Conservation (phyloP, 495 filamentous ascomycete genomes). For the Aspergillus sclerotiicarbonarius region DNA sequence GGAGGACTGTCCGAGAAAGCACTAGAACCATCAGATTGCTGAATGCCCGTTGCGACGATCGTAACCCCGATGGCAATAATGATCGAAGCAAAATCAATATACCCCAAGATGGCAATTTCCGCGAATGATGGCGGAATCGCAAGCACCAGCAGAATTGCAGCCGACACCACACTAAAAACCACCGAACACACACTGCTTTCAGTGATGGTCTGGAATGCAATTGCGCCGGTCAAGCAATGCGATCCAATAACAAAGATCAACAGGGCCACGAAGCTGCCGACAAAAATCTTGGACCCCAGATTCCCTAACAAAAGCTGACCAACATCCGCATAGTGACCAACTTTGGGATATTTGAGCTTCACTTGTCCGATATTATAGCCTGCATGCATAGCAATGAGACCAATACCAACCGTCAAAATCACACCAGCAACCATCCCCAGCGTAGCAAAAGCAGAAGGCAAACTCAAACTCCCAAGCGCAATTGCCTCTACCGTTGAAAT, state of each 20-base stretch:
- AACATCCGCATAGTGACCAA: conserved; percentile 65
- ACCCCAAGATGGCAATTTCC: conserved; percentile 56
- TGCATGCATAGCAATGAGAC: conserved; percentile 67
- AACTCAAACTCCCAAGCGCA: conserved; percentile 57
- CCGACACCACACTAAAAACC: conserved; percentile 59
- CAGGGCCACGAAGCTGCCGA: conserved; percentile 60
- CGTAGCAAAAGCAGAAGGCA: conserved; percentile 56
- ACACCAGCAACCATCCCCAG: conserved; percentile 57
- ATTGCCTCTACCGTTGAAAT: conserved; percentile 62
- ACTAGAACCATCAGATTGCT: conserved; percentile 31
- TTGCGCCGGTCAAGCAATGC: conserved; percentile 67
- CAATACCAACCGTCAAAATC: conserved; percentile 54
- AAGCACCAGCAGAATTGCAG: conserved; percentile 56
- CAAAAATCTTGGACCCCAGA: conserved; percentile 57
- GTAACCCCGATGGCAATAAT: conserved; percentile 62
- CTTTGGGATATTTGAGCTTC: conserved; percentile 61
- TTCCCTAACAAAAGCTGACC: conserved; percentile 58
- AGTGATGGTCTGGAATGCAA: conserved; percentile 62
- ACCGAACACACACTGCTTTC: conserved; percentile 60
- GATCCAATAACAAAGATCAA: conserved; percentile 69
- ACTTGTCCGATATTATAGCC: conserved; percentile 69
- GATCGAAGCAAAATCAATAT: conserved; percentile 62
- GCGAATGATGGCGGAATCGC: conserved; percentile 56
- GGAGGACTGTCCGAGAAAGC: conserved; percentile 17
- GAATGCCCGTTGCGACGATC: conserved; percentile 60